Evolutionary conservation across 345 rosid species (phyloP), one percentile per base, ranked within the genome.

Genomic region (Triadica sebifera): DNA sequence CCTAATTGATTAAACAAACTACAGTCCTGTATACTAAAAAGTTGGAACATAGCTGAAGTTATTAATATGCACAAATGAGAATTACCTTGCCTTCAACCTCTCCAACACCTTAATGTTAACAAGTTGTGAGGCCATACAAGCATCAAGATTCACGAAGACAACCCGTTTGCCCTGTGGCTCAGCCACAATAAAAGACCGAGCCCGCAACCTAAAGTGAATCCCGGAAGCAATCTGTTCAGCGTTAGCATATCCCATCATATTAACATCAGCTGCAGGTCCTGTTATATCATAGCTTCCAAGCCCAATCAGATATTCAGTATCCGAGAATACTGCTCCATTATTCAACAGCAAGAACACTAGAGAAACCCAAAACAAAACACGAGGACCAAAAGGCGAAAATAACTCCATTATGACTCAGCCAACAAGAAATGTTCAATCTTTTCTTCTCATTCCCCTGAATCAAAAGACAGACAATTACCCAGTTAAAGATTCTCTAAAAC

Each of bases 181-280:
- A 0, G 92, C 92, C 85, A 90, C 96, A 52, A 95, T 90, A 77
- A 93, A 95, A 0, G 96, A 50, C 12, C 98, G 89, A 57, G 98
- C 96, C 0, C 94, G 91, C 80, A 95, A 79, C 88, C 99, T 84
- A 81, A 95, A 87, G 88, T 95, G 99, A 80, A 95, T 47, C 43
- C 99, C 98, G 0, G 96, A 89, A 12, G 97, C 81, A 56, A 81
- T 80, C 86, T 95, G 99, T 43, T 89, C 98, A 58, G 81, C 81
- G 74, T 91, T 88, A 58, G 99, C 96, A 77, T 90, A 95, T 15
- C 98, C 99, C 99, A 95, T 95, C 98, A 95, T 89, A 74, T 93
- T 95, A 12, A 95, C 99, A 86, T 95, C 96, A 60, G 99, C 98
- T 0, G 97, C 99, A 1, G 98, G 99, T 61, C 98, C 97, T n/a